Evolutionary conservation across 176 grass and related monocot species (phyloP).

Genomic region (Carex kokanica): DNA sequence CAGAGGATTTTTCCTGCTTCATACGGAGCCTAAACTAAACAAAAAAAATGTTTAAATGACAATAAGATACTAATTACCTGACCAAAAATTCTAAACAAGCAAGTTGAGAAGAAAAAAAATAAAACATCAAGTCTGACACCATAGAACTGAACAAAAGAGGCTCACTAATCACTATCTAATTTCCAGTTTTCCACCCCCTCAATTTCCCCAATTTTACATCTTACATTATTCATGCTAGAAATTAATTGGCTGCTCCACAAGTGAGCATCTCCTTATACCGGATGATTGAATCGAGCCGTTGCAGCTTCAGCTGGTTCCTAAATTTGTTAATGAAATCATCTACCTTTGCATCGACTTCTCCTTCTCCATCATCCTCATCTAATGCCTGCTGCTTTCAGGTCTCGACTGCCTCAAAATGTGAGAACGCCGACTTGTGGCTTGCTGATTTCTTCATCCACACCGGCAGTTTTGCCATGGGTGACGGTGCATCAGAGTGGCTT

Average conservation of each 20-base stretch:
- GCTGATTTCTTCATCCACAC: conserved; percentile 69
- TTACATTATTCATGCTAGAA: not conserved
- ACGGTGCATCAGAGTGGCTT: conserved; percentile 50
- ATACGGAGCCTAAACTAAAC: conserved; percentile 3
- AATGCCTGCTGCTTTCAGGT: conserved; percentile 12
- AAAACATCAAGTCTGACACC: not conserved
- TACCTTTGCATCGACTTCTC: conserved; percentile 69
- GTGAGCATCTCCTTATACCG: conserved; percentile 60
- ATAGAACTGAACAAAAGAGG: not conserved
- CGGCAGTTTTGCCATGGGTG: conserved; percentile 34
- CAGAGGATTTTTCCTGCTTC: not conserved
- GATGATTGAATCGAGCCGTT: conserved; percentile 80
- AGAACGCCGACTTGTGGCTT: conserved; percentile 66
- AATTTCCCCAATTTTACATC: not conserved
- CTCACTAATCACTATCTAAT: not conserved
- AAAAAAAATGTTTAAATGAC: conserved; percentile 14
- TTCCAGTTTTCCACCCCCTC: not conserved
- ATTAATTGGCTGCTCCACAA: conserved; percentile 33
- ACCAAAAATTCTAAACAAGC: conserved; percentile 18
- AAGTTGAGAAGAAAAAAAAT: not conserved
- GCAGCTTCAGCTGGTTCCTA: conserved; percentile 71
- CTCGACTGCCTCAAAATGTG: conserved; percentile 49
- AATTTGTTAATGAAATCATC: conserved; percentile 94
- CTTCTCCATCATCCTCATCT: conserved; percentile 26
- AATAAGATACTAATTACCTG: conserved; percentile 4